Base-by-base conservation (phyloP, 257 asterid genomes). In the Nyctanthes arbortristis region DNA sequence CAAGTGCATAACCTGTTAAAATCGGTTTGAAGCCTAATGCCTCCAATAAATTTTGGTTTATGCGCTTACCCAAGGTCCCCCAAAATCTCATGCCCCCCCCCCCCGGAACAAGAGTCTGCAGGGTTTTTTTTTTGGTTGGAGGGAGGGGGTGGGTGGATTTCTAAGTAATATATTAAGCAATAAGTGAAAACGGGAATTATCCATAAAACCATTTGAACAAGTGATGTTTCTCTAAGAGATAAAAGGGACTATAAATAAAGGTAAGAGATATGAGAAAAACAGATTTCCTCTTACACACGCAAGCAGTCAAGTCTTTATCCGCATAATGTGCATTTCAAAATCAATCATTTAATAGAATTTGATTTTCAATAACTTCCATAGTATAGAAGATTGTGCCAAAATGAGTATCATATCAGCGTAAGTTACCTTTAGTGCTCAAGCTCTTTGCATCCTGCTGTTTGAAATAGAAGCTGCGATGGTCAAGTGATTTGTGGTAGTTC, bases 371-470 rank as follows among this genome's bases (percentile, higher is more conserved):
- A 65, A 49, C 65, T 16, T 30, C 29, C 68, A 54, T 43, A 74
- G 59, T 59, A 66, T 29, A 65, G 73, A 45, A n/a, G n/a, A 74
- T 76, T 55, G 79, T 69, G 36, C 59, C 65, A 70, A 69, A n/a
- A 67, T 62, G 36, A 69, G 69, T 7, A 59, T 68, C 67, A 65
- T 61, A 73, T 73, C 71, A 58, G 31, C 54, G 71, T 16, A 65
- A 69, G 67, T 89, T 86, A 94, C 99, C 96, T 88, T 91, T 94
- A 63, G 88, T 68, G 69, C 95, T 91, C 92, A 91, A 82, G 89
- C 82, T 89, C 86, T 91, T 91, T 5, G 91, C 74, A 80, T 94
- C 99, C 82, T 94, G 96, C 89, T 94, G 97, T 84, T 91, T 94
- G 78, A 94, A 94, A 77, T 85, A 91, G 74, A 94, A 94, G 82